Conservation (phyloP, 164 flowering plant species). For the Tetracentron sinense region DNA sequence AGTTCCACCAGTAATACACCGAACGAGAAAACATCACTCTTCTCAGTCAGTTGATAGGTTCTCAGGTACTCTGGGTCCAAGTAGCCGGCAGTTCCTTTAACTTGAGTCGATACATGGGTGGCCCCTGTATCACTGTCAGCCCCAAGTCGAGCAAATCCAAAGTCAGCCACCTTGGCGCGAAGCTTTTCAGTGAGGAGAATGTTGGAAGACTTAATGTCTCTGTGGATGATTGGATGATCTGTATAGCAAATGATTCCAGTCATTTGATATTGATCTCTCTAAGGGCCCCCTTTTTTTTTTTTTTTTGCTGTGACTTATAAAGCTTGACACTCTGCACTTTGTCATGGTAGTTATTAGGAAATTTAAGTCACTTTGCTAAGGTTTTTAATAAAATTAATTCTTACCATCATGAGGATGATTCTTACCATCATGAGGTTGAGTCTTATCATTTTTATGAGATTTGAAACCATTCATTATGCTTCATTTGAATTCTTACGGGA, state of each 20-base stretch:
- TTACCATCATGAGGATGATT: too few relatives aligned
- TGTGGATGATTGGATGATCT: conserved; percentile 94
- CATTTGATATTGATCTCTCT: neutral
- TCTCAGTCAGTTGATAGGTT: conserved; percentile 90
- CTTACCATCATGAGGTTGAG: too few relatives aligned
- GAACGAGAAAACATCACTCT: conserved; percentile 94
- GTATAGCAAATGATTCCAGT: conserved; percentile 19
- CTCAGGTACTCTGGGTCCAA: conserved; percentile 89
- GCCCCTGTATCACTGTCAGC: conserved; percentile 68
- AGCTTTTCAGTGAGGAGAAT: conserved; percentile 79
- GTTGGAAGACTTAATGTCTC: conserved; percentile 97
- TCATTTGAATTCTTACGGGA: too few relatives aligned
- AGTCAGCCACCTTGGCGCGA: conserved; percentile 93
- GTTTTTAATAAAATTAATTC: too few relatives aligned
- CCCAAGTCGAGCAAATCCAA: conserved; percentile 86
- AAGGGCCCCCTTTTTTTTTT: too few relatives aligned
- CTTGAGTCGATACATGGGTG: conserved; percentile 93
- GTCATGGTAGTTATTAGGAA: too few relatives aligned
- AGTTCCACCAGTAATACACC: conserved; percentile 87
- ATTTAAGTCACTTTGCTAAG: too few relatives aligned
- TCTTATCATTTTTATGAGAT: too few relatives aligned
- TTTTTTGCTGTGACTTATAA: too few relatives aligned
- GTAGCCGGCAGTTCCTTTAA: conserved; percentile 98
- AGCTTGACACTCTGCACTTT: too few relatives aligned
- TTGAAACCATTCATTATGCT: too few relatives aligned